Conservation (phyloP, 495 filamentous ascomycete species). For the Penicillium bialowiezense region DNA sequence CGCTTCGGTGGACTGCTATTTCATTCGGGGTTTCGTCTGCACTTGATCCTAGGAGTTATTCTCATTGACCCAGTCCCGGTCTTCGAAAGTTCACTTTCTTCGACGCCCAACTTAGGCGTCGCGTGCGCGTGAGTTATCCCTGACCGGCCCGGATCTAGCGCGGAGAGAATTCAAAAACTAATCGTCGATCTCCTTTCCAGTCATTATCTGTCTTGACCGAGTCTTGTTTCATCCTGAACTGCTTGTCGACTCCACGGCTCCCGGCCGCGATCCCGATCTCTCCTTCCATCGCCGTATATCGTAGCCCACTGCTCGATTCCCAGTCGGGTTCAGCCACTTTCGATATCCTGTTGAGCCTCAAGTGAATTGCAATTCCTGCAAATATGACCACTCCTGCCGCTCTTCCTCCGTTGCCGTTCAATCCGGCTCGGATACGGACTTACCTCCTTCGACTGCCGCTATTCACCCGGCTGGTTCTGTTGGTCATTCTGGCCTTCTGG, state of each 20-base stretch:
- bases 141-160: conserved; percentile 2
- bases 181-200: background rate
- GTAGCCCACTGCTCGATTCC: background rate
- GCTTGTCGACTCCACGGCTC: background rate
- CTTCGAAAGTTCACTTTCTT: background rate
- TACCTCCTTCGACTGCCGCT: conserved; percentile 86
- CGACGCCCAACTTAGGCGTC: conserved; percentile 2
- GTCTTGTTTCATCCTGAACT: background rate
- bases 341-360: background rate
- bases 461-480: conserved; percentile 72
- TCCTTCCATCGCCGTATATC: background rate
- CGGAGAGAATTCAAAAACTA: conserved; percentile 2
- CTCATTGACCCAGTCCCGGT: background rate
- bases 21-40: background rate
- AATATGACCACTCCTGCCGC: conserved; percentile 42
- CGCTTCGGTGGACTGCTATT: background rate
- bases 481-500: conserved; percentile 68
- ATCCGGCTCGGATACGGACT: conserved; percentile 51
- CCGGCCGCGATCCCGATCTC: background rate
- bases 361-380: background rate
- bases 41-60: background rate
- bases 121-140: conserved; percentile 28
- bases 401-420: conserved; percentile 46
- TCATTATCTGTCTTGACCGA: background rate
- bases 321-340: background rate